Conservation (phyloP, 495 filamentous ascomycete species). For the Hypoxylon lienhwacheense region DNA sequence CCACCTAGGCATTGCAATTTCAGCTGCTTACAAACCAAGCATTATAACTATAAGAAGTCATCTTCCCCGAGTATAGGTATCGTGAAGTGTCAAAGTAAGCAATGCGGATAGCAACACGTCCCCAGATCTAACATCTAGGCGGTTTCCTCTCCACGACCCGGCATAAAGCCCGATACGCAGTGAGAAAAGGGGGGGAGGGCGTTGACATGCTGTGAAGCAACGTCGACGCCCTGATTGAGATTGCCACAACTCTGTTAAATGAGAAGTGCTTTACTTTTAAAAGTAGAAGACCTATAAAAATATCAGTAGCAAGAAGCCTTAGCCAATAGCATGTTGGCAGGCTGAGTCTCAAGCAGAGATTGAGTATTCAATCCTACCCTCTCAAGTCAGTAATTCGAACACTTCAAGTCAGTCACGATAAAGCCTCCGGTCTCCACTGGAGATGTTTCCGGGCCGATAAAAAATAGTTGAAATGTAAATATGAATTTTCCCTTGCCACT, state of each 20-base stretch:
- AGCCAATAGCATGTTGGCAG: neutral
- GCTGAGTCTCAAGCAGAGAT: neutral
- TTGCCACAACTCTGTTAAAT: neutral
- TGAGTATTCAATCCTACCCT: neutral
- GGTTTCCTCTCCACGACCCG: conserved; percentile 45
- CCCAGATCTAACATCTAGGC: no score
- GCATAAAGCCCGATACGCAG: conserved; percentile 46
- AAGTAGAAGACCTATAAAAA: conserved; percentile 11
- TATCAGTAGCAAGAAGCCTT: conserved; percentile 17
- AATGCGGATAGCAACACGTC: no score
- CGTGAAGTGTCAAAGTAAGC: no score
- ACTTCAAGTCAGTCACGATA: conserved; percentile 15
- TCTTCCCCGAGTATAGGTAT: no score
- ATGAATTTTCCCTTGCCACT: conserved; percentile 37
- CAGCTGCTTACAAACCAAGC: no score
- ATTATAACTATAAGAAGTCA: no score
- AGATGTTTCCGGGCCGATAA: conserved; percentile 7
- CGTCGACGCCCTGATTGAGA: neutral
- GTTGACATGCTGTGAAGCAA: conserved; percentile 2
- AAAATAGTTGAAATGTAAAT: conserved; percentile 1
- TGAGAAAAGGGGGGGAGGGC: conserved; percentile 48
- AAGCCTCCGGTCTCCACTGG: conserved; percentile 34
- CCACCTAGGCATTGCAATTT: no score
- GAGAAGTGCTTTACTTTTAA: neutral
- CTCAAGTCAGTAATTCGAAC: neutral